Evolutionary conservation across 495 filamentous ascomycete species (phyloP).

Genomic region (Aspergillus asperescens): DNA sequence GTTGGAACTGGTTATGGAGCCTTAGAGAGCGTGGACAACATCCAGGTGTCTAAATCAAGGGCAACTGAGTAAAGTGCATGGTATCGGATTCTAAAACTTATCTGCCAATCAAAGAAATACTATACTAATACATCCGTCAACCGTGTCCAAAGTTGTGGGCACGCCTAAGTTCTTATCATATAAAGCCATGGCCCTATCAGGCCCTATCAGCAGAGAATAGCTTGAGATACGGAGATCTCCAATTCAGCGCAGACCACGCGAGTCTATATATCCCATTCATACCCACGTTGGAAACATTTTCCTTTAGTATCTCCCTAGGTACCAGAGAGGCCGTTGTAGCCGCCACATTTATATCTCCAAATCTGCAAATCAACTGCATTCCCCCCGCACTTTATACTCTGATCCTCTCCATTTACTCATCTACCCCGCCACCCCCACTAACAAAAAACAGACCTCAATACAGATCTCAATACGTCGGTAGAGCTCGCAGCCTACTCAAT

Average conservation of each 20-base stretch:
- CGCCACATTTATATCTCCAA: too few species aligned
- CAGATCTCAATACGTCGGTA: too few species aligned
- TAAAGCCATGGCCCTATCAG: background rate
- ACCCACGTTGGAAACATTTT: too few species aligned
- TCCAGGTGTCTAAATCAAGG: constrained; percentile 1
- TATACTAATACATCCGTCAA: background rate
- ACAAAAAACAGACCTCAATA: background rate
- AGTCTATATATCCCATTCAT: too few species aligned
- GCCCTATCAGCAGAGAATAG: constrained; percentile 1
- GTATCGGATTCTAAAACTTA: background rate
- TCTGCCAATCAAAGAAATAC: background rate
- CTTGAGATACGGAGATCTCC: background rate
- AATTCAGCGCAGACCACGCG: too few species aligned
- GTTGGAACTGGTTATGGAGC: background rate
- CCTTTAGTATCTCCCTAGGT: too few species aligned
- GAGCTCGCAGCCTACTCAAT: too few species aligned
- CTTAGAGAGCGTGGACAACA: constrained; percentile 3
- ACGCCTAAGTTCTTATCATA: constrained; percentile 6
- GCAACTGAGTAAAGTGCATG: background rate
- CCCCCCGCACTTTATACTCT: background rate
- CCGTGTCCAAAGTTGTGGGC: background rate
- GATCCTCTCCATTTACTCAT: background rate
- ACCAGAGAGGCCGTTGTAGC: too few species aligned
- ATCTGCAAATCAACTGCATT: too few species aligned
- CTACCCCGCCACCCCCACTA: background rate